Conservation (phyloP, 2,329 filamentous ascomycete species). For the Aspergillus sojae region DNA sequence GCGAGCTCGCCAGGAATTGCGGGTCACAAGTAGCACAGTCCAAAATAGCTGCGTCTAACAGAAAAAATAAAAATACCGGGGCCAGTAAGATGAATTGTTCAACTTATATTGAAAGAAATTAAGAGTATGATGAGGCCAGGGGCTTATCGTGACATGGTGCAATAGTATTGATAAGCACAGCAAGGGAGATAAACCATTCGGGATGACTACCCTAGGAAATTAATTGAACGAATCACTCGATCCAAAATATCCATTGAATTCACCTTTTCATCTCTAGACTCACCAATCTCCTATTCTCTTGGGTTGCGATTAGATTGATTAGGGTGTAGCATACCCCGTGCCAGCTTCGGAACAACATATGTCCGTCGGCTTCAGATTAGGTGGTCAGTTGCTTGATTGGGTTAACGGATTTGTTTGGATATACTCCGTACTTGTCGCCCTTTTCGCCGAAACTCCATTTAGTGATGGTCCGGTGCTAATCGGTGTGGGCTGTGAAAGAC, state of each 20-base stretch:
- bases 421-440: constrained; percentile 14
- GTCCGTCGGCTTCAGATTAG: constrained; percentile 29
- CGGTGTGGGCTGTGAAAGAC: constrained; percentile 9
- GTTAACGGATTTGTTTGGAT: constrained; percentile 19
- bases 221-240: neutral
- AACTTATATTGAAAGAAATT: neutral
- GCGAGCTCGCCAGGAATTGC: neutral
- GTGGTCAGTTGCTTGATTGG: constrained; percentile 35
- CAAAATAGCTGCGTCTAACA: neutral
- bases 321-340: neutral
- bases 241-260: neutral
- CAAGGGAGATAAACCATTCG: neutral
- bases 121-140: constrained; percentile 1
- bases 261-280: neutral
- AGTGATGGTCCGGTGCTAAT: constrained; percentile 16
- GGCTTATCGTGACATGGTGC: constrained; percentile 4
- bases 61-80: neutral
- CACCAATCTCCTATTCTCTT: neutral
- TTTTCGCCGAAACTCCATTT: neutral
- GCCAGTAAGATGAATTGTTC: neutral
- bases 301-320: neutral
- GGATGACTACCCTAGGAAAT: neutral
- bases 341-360: constrained; percentile 31
- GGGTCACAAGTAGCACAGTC: neutral
- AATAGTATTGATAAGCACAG: constrained; percentile 10